Conservation (phyloP, 1,284 basidiomycete species). For the Fomes fomentarius region DNA sequence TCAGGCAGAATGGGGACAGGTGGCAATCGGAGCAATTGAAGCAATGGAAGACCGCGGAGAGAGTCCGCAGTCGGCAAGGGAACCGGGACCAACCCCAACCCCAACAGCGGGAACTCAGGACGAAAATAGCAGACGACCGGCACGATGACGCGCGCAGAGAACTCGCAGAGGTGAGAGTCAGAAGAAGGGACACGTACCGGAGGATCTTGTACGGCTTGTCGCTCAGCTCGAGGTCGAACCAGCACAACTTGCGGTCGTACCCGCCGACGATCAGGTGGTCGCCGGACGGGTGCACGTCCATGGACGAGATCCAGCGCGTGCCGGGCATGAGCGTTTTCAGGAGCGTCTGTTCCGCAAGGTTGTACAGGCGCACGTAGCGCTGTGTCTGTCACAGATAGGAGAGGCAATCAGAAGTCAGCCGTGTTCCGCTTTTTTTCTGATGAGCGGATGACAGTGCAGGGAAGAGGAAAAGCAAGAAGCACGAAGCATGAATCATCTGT, state of each 20-base stretch:
- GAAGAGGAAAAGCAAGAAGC: too few species aligned
- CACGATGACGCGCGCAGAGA: neutral
- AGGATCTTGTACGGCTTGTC: slow-evolving; percentile 97
- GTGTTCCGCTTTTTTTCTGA: neutral
- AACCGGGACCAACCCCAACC: too few species aligned
- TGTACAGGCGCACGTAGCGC: slow-evolving; percentile 95
- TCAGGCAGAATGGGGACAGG: too few species aligned
- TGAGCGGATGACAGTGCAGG: too few species aligned
- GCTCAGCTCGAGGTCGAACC: slow-evolving; percentile 98
- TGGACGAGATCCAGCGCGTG: slow-evolving; percentile 94
- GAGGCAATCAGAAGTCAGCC: neutral
- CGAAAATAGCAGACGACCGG: too few species aligned
- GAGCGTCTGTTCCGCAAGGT: slow-evolving; percentile 91
- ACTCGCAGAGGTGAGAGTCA: neutral
- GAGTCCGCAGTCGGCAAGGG: too few species aligned
- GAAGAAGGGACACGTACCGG: slow-evolving; percentile 50
- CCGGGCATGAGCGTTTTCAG: slow-evolving; percentile 93
- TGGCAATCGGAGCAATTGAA: too few species aligned
- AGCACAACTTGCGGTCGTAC: slow-evolving; percentile 96
- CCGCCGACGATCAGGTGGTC: slow-evolving; percentile 97
- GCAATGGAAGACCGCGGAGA: too few species aligned
- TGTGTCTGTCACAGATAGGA: slow-evolving; percentile 75
- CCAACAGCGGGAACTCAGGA: too few species aligned
- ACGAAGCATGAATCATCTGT: too few species aligned
- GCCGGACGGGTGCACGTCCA: slow-evolving; percentile 95